A percentile compares a stretch with the other conserved stretches of the same genome.
These are phyloP conservation scores for Osmanthus fragrans DNA, from an alignment of 257 asterid genomes.

Conservation along the genomic window DNA sequence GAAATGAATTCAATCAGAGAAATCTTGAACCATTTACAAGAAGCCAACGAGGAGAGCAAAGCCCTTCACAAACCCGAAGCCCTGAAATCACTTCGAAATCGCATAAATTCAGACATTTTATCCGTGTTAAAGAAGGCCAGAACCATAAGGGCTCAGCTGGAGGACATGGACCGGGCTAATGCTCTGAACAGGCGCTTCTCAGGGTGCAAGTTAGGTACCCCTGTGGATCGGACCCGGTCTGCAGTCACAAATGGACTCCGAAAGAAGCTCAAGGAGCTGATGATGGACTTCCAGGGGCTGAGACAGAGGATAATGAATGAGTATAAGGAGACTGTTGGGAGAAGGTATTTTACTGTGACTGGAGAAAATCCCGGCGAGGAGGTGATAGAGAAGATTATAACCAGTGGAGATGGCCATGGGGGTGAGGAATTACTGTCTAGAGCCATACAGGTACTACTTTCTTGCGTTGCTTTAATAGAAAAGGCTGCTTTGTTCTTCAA, in stretches of 20 bases:
- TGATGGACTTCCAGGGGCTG: slow-evolving; percentile 91
- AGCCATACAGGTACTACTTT: slow-evolving; percentile 67
- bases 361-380: slow-evolving; percentile 77
- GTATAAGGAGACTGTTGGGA: slow-evolving; percentile 82
- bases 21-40: slow-evolving; percentile 50
- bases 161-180: slow-evolving; percentile 85
- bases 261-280: slow-evolving; percentile 88
- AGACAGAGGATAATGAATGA: slow-evolving; percentile 92
- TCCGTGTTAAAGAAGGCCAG: slow-evolving; percentile 70
- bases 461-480: too few species aligned
- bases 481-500: too few species aligned
- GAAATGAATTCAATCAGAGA: slow-evolving; percentile 78
- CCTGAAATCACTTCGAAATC: slow-evolving; percentile 48
- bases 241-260: slow-evolving; percentile 91
- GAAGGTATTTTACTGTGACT: slow-evolving; percentile 80
- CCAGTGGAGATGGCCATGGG: slow-evolving; percentile 61
- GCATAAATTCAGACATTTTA: slow-evolving; percentile 51
- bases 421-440: slow-evolving; percentile 77
- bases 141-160: slow-evolving; percentile 54
- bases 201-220: slow-evolving; percentile 75
- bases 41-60: slow-evolving; percentile 64
- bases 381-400: slow-evolving; percentile 74
- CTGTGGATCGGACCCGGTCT: slow-evolving; percentile 64
- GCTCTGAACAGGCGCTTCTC: slow-evolving; percentile 62
- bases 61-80: slow-evolving; percentile 80